Evolutionary conservation across 2,329 filamentous ascomycete genomes (phyloP), one percentile per base, ranked within the genome.

Genomic region (Ceratocystiopsis minuta): DNA sequence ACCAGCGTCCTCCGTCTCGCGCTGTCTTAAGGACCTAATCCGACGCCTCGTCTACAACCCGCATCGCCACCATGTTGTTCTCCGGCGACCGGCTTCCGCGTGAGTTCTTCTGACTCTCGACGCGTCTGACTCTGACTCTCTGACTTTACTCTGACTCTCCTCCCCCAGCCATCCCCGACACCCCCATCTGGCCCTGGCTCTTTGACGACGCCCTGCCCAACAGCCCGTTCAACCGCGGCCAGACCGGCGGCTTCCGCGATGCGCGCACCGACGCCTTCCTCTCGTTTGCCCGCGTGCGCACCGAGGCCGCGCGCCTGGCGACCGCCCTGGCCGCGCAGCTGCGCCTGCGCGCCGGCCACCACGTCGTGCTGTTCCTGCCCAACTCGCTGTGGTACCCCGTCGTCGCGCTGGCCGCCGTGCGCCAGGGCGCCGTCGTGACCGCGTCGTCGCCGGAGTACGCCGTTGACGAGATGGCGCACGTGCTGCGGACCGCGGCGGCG

Each of bases 361-460:
- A 36, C 15, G 36, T 38, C 3, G 40, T 36, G 14, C n/a, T 42
- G 4, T 12, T 42, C 4, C 35, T 36, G 16, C 32, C 31, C 35
- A 42, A 42, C 40, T 18, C 35, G 3, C 34, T 42, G 17, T 24
- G 36, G 31, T 42, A 42, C 36, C 16, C 16, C 18, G 40, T 42
- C 11, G 40, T 18, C 1, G 10, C 17, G 11, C 38, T 42, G 38
- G 40, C 40, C 17, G 40, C 40, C 3, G 17, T 16, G 5, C 40
- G 40, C 17, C 31, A 34, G 2, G 40, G 40, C 18, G 40, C 40
- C 15, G 17, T 33, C 7, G 36, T 42, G 9, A 35, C 40, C 2
- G 40, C 18, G 36, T 32, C 34, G n/a, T 32, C 40, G 31, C 24
- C 40, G 3, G 32, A 12, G 5, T 31, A 31, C 11, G 5, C 28